Conservation (phyloP, 116 monocot species). For the Phalaenopsis hybrid region DNA sequence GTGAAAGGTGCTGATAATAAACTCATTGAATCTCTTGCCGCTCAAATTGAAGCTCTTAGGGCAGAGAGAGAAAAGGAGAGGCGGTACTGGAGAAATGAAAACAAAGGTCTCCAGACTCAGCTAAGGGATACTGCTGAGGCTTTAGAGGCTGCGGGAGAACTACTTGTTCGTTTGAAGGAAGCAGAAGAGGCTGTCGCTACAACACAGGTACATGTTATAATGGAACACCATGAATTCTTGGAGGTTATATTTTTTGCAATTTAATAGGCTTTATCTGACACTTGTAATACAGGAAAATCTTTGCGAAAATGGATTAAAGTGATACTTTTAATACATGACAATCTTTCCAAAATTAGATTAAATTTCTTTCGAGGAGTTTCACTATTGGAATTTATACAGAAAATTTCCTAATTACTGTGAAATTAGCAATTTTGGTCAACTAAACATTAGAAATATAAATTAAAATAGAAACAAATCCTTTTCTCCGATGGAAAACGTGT, state of each 20-base stretch:
- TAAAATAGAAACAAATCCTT: no score
- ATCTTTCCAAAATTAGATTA: no score
- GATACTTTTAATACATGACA: no score
- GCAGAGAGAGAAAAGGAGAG: conserved; percentile 79
- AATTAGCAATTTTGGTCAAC: no score
- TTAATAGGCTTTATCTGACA: not conserved
- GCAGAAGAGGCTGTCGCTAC: conserved; percentile 59
- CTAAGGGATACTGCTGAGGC: conserved; percentile 85
- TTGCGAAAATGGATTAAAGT: no score
- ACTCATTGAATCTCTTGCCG: conserved; percentile 65
- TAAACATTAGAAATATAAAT: no score
- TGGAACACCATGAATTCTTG: not conserved
- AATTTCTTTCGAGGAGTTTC: no score
- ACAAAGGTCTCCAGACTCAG: conserved; percentile 61
- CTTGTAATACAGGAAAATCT: no score
- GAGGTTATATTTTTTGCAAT: not conserved
- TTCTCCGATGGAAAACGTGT: no score
- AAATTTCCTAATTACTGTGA: no score
- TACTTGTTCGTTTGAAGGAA: conserved; percentile 74
- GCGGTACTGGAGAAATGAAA: conserved; percentile 67
- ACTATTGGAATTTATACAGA: no score
- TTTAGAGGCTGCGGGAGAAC: conserved; percentile 86
- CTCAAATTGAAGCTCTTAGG: conserved; percentile 61
- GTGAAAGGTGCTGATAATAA: conserved; percentile 54
- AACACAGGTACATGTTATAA: conserved; percentile 37